phyloP scores from a whole-genome alignment of 1,284 basidiomycete species.

The Austroboletus novae-zelandiae region DNA sequence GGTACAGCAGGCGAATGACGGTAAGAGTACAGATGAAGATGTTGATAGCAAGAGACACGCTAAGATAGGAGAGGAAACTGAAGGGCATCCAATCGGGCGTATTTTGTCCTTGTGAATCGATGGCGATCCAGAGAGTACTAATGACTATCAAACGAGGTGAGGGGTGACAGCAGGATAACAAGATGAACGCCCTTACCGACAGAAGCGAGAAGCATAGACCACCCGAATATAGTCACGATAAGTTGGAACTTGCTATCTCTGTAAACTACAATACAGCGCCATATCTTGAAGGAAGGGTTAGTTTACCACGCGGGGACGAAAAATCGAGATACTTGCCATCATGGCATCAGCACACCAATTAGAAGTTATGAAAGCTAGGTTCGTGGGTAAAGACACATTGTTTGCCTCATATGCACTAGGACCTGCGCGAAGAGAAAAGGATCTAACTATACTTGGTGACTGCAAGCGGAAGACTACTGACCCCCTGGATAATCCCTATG shows the following conservation, averaged over 20 bases:
- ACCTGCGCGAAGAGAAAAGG: constrained; percentile 13
- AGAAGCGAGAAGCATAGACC: constrained; percentile 23
- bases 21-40: constrained; percentile 29
- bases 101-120: constrained; percentile 19
- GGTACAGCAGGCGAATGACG: constrained; percentile 30
- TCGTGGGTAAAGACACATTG: constrained; percentile 25
- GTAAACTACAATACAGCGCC: constrained; percentile 35
- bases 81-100: constrained; percentile 30
- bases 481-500: constrained; percentile 37
- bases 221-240: constrained; percentile 18
- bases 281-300: constrained; percentile 26
- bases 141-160: constrained; percentile 18
- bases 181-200: constrained; percentile 16
- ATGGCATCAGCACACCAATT: constrained; percentile 35
- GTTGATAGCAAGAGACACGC: constrained; percentile 32
- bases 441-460: not conserved
- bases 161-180: not conserved
- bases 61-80: constrained; percentile 28
- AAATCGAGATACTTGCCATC: constrained; percentile 23
- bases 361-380: constrained; percentile 28
- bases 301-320: not conserved
- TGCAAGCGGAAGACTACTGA: constrained; percentile 5
- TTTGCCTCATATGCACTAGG: constrained; percentile 24
- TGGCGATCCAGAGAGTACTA: constrained; percentile 28
- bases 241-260: constrained; percentile 27